These are phyloP conservation scores for Fusarium sp. DNA, from an alignment of 2,329 filamentous ascomycete genomes.

Conservation along the genomic window DNA sequence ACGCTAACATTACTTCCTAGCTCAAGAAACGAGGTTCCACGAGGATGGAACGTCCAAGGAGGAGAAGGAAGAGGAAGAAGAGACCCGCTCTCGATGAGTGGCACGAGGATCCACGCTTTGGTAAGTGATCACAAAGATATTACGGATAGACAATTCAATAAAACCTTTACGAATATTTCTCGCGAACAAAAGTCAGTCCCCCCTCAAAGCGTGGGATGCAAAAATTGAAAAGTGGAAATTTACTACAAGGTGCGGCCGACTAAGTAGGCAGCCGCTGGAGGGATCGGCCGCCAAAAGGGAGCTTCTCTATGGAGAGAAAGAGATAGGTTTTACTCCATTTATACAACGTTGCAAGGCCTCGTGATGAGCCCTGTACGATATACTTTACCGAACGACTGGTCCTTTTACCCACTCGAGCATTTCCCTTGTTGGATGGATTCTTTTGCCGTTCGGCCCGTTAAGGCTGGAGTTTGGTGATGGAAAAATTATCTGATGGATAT, in stretches of 20 bases:
- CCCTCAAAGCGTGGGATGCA: neutral
- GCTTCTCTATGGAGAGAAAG: neutral
- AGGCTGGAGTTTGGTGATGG: neutral
- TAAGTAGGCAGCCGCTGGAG: neutral
- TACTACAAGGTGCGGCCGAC: slow-evolving; percentile 16
- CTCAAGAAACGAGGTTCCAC: slow-evolving; percentile 67
- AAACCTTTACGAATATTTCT: slow-evolving; percentile 6
- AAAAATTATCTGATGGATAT: slow-evolving; percentile 2
- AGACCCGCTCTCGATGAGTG: neutral
- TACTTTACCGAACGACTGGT: neutral
- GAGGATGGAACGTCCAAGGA: slow-evolving; percentile 55
- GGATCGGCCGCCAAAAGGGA: neutral
- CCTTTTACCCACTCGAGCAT: neutral
- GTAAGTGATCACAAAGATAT: neutral
- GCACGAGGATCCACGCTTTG: slow-evolving; percentile 9
- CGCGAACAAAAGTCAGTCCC: neutral
- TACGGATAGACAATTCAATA: slow-evolving; percentile 23
- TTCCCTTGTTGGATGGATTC: neutral
- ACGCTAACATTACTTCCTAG: slow-evolving; percentile 48
- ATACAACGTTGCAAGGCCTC: neutral
- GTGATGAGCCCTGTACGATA: neutral
- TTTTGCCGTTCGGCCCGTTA: neutral
- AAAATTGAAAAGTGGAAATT: slow-evolving; percentile 9
- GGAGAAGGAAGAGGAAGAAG: slow-evolving; percentile 46
- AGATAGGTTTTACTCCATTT: neutral